Conservation (phyloP, 345 rosid species). For the Salix udensis region DNA sequence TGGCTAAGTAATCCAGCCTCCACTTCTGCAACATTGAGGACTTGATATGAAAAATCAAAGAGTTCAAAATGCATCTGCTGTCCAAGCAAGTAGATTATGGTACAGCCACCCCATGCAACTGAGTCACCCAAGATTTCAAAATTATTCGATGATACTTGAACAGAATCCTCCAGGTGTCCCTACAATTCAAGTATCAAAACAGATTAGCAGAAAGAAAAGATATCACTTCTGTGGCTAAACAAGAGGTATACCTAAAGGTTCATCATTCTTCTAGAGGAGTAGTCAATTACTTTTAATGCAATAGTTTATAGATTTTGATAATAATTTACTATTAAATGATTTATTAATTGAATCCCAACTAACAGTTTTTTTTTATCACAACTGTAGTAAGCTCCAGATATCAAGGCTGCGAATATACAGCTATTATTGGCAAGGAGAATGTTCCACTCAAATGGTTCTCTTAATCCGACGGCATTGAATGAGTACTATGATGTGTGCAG, state of each 20-base stretch:
- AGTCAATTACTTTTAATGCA: neutral
- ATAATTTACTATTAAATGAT: neutral
- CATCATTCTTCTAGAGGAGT: neutral
- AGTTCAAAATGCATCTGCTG: slow-evolving; percentile 98
- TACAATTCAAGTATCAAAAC: slow-evolving; percentile 28
- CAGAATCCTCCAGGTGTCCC: slow-evolving; percentile 84
- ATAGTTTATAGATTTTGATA: neutral
- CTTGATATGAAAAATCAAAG: slow-evolving; percentile 92
- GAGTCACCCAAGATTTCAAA: slow-evolving; percentile 80
- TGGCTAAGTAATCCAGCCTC: slow-evolving; percentile 65
- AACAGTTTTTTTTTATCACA: neutral
- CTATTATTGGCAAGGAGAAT: neutral
- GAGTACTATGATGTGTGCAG: neutral
- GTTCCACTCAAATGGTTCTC: neutral
- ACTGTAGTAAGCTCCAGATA: neutral
- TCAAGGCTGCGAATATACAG: neutral
- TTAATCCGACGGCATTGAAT: neutral
- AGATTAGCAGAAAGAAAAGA: neutral
- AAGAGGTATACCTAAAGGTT: neutral
- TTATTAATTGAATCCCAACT: neutral
- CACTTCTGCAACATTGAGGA: slow-evolving; percentile 92
- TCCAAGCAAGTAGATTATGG: slow-evolving; percentile 90
- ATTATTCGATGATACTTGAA: slow-evolving; percentile 42
- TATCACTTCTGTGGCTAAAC: neutral
- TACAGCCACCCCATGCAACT: slow-evolving; percentile 98